These are phyloP conservation scores for Hemisphaericaspora subhashii DNA, from an alignment of 1,139 yeast genomes.

Conservation along the genomic window DNA sequence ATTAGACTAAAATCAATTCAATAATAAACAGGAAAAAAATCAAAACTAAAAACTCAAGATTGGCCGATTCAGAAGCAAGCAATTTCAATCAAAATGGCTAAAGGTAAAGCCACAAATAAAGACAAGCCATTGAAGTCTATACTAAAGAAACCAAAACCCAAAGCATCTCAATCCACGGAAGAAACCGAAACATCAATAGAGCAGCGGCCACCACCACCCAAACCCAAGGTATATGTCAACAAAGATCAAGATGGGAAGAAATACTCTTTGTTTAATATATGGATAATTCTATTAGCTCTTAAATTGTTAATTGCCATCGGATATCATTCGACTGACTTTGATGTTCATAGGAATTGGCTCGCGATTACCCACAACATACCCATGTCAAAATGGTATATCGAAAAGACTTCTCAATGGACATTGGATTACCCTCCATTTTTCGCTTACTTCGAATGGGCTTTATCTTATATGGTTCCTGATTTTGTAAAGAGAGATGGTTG, in stretches of 20 bases:
- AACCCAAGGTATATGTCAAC: not conserved
- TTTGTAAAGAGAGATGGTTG: constrained; percentile 73
- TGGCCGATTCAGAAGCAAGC: not conserved
- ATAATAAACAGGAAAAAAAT: not conserved
- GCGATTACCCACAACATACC: constrained; percentile 87
- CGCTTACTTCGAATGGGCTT: constrained; percentile 87
- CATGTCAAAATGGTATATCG: constrained; percentile 76
- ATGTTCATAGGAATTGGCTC: constrained; percentile 95
- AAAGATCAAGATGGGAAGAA: not conserved
- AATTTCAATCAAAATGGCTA: not conserved
- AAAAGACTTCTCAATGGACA: constrained; percentile 89
- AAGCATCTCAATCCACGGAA: not conserved
- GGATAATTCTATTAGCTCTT: constrained; percentile 40
- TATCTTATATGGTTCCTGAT: constrained; percentile 71
- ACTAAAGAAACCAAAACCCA: constrained; percentile 1
- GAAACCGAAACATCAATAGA: not conserved
- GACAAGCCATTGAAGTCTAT: constrained; percentile 3
- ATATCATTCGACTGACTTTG: constrained; percentile 89
- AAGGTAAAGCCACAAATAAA: constrained; percentile 1
- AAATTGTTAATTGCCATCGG: constrained; percentile 39
- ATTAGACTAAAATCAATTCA: not conserved
- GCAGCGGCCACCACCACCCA: not conserved
- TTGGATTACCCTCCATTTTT: constrained; percentile 97
- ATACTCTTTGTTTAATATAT: constrained; percentile 37
- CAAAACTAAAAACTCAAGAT: not conserved